Evolutionary conservation across 768 basidiomycete species (phyloP).

Genomic region (Bullera alba): DNA sequence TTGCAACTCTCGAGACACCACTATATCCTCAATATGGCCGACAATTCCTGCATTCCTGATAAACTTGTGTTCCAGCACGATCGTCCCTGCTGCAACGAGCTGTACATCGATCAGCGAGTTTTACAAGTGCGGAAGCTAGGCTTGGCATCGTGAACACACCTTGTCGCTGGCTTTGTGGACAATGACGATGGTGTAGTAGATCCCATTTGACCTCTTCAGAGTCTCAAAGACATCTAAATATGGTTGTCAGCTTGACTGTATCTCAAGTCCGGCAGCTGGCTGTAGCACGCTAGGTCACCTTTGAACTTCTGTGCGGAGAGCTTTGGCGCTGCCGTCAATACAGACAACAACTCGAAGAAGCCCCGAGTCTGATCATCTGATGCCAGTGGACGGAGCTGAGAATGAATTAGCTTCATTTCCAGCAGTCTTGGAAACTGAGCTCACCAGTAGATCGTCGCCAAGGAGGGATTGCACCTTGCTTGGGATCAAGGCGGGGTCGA

Average conservation of each 20-base stretch:
- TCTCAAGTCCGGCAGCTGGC: no score
- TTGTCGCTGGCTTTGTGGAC: constrained; percentile 63
- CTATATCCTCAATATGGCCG: constrained; percentile 97
- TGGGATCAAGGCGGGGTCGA: constrained; percentile 9
- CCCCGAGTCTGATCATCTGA: constrained; percentile 73
- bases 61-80: constrained; percentile 94
- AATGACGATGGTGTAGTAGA: constrained; percentile 83
- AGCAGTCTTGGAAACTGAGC: background rate
- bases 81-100: constrained; percentile 73
- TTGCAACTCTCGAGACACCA: constrained; percentile 77
- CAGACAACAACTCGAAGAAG: constrained; percentile 71
- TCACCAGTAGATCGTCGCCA: constrained; percentile 4
- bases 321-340: constrained; percentile 65
- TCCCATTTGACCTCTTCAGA: constrained; percentile 44
- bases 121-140: no score
- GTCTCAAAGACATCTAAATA: constrained; percentile 24
- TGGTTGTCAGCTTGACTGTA: background rate
- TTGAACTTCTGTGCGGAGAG: constrained; percentile 63
- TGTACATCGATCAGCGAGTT: constrained; percentile 17
- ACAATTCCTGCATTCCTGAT: constrained; percentile 73
- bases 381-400: constrained; percentile 80
- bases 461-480: background rate
- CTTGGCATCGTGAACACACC: constrained; percentile 4
- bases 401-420: background rate
- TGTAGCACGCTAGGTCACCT: constrained; percentile 51